A percentile compares a stretch with the other conserved stretches of the same genome.
phyloP scores from a whole-genome alignment of 202 grass and related monocot genomes.

The Bolboschoenoplectus hybrid region DNA sequence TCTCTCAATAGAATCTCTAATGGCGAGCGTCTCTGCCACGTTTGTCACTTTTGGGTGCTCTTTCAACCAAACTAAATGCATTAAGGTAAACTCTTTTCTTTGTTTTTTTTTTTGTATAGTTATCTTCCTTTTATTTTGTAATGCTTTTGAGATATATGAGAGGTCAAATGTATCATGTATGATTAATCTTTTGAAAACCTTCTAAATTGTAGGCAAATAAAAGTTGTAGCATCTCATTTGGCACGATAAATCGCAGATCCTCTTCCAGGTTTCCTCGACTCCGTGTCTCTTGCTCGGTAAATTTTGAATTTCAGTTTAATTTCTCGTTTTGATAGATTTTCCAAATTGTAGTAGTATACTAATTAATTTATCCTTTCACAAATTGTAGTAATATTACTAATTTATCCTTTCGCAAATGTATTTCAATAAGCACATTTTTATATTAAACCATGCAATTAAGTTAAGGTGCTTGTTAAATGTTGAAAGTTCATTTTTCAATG shows the following conservation, averaged over 20 bases:
- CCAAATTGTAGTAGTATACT: not conserved
- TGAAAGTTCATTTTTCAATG: not conserved
- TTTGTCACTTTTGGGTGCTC: conserved; percentile 43
- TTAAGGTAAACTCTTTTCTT: conserved; percentile 29
- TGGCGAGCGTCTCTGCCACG: conserved; percentile 55
- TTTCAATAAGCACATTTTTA: not conserved
- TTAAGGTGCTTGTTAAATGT: not conserved
- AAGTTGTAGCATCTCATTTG: conserved; percentile 43
- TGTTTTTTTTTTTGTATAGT: not conserved
- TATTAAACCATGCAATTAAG: not conserved
- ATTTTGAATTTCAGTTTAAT: not conserved
- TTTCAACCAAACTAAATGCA: conserved; percentile 38
- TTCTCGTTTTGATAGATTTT: not conserved
- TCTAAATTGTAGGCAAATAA: conserved; percentile 49
- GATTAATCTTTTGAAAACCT: not conserved
- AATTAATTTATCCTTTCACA: not conserved
- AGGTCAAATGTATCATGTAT: not conserved
- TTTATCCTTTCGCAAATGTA: not conserved
- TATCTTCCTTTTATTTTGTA: not conserved
- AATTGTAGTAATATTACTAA: not conserved
- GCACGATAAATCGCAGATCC: conserved; percentile 25
- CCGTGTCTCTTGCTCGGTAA: conserved; percentile 50
- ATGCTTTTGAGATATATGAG: not conserved
- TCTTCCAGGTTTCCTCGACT: conserved; percentile 46
- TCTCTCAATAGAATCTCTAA: conserved; percentile 26